These are phyloP conservation scores for Ampelomyces quisqualis DNA, from an alignment of 2,329 filamentous ascomycete species.

Conservation along the genomic window DNA sequence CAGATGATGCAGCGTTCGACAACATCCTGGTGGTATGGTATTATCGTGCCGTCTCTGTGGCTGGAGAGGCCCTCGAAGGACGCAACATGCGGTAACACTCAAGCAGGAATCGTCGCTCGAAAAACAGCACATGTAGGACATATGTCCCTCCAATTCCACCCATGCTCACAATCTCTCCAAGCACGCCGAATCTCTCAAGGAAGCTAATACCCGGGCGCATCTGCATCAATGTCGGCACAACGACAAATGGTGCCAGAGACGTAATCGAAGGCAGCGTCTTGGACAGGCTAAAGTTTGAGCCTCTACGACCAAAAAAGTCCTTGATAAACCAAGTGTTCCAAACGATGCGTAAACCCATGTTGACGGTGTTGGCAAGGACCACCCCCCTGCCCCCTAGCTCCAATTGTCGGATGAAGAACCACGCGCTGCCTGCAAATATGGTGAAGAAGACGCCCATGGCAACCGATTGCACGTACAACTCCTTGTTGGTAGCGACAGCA, in stretches of 20 bases:
- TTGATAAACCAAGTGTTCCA: conserved; percentile 78
- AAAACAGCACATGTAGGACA: conserved; percentile 36
- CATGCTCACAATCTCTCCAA: conserved; percentile 47
- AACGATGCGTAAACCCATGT: conserved; percentile 80
- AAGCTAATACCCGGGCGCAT: conserved; percentile 23
- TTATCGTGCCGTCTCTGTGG: neutral
- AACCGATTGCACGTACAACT: conserved; percentile 74
- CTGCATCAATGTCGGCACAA: conserved; percentile 43
- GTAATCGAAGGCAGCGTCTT: conserved; percentile 23
- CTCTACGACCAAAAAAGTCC: conserved; percentile 31
- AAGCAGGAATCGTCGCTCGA: conserved; percentile 35
- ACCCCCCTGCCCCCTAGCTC: conserved; percentile 74
- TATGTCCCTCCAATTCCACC: conserved; percentile 42
- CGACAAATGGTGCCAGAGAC: conserved; percentile 42
- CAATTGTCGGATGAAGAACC: conserved; percentile 68
- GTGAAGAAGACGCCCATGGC: conserved; percentile 84
- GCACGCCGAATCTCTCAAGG: conserved; percentile 40
- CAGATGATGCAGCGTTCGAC: neutral
- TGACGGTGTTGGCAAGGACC: conserved; percentile 83
- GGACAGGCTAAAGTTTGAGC: conserved; percentile 19
- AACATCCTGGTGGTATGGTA: neutral
- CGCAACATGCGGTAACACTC: conserved; percentile 41
- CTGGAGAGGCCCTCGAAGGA: conserved; percentile 7
- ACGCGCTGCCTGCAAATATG: conserved; percentile 73
- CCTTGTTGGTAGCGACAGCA: conserved; percentile 72